A percentile compares a stretch with the other conserved stretches of the same genome.
Conservation (phyloP, 2,329 filamentous ascomycete species). For the Gnomoniopsis sp. region DNA sequence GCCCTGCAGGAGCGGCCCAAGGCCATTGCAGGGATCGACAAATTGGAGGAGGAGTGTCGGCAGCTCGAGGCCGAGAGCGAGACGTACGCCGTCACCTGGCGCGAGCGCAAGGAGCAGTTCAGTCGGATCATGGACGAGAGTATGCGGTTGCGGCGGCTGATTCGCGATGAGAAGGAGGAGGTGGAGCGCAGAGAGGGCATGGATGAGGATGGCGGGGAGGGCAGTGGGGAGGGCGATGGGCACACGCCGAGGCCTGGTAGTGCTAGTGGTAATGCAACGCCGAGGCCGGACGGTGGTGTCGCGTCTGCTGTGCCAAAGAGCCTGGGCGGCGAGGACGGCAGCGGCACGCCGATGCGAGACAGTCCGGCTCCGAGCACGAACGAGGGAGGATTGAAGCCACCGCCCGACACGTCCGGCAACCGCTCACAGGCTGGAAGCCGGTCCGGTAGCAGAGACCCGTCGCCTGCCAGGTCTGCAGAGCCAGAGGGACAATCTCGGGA, state of each 20-base stretch:
- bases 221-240: slow-evolving; percentile 38
- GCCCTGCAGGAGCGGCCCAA: slow-evolving; percentile 81
- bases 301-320: slow-evolving; percentile 18
- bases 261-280: slow-evolving; percentile 49
- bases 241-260: slow-evolving; percentile 49
- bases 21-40: slow-evolving; percentile 71
- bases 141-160: slow-evolving; percentile 78
- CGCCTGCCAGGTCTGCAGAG: slow-evolving; percentile 29
- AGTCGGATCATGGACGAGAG: slow-evolving; percentile 86
- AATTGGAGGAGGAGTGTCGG: slow-evolving; percentile 82
- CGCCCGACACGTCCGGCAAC: slow-evolving; percentile 26
- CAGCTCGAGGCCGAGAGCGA: slow-evolving; percentile 82
- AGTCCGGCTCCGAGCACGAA: slow-evolving; percentile 27
- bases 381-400: slow-evolving; percentile 31
- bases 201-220: slow-evolving; percentile 64
- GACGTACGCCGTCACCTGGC: slow-evolving; percentile 79
- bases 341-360: slow-evolving; percentile 29
- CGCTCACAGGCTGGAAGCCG: slow-evolving; percentile 38
- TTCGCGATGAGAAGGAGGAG: slow-evolving; percentile 93
- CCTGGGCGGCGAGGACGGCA: slow-evolving; percentile 21
- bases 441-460: slow-evolving; percentile 34
- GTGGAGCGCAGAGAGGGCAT: slow-evolving; percentile 84
- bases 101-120: slow-evolving; percentile 81
- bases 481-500: slow-evolving; percentile 25
- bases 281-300: slow-evolving; percentile 40